Percentiles rank a stretch among this genome's conserved stretches.
These are phyloP conservation scores for Diophrys appendiculata DNA, from an alignment of 73 alveolate species.

Conservation along the genomic window DNA sequence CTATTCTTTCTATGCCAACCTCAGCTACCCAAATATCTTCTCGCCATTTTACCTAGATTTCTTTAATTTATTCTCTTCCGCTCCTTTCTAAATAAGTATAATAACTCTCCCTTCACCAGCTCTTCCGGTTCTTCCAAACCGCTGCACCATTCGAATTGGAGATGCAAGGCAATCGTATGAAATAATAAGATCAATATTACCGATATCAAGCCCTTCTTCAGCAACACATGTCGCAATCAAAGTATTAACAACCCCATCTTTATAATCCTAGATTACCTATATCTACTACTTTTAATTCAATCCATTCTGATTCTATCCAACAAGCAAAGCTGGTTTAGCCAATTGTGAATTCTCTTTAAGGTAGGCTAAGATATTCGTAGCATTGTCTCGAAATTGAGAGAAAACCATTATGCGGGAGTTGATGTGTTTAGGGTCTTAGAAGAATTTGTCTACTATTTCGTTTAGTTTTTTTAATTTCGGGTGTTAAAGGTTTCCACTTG, in stretches of 20 bases:
- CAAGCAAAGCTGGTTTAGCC: slow-evolving; percentile 52
- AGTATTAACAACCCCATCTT: slow-evolving; percentile 61
- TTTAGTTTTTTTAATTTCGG: slow-evolving; percentile 54
- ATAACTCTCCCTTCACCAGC: slow-evolving; percentile 77
- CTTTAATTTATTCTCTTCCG: slow-evolving; percentile 56
- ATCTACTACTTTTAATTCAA: slow-evolving; percentile 60
- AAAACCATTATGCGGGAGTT: slow-evolving; percentile 60
- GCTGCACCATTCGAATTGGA: slow-evolving; percentile 82
- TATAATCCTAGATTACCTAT: slow-evolving; percentile 48
- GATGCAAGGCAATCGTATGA: slow-evolving; percentile 77
- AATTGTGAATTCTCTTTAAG: slow-evolving; percentile 25
- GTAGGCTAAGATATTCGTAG: slow-evolving; percentile 59
- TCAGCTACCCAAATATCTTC: not conserved
- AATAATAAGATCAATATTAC: slow-evolving; percentile 74
- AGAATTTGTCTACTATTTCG: slow-evolving; percentile 26
- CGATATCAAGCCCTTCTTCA: slow-evolving; percentile 89
- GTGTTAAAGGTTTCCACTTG: slow-evolving; percentile 17
- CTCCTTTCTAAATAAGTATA: slow-evolving; percentile 70
- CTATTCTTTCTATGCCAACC: not conserved
- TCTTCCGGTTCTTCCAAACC: slow-evolving; percentile 91
- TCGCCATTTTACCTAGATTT: not conserved
- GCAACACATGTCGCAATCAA: slow-evolving; percentile 86
- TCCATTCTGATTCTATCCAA: slow-evolving; percentile 69
- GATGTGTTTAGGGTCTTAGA: slow-evolving; percentile 30
- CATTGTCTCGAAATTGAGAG: slow-evolving; percentile 71